phyloP scores from a whole-genome alignment of 2,329 filamentous ascomycete genomes.

The Myriangium duriaei region DNA sequence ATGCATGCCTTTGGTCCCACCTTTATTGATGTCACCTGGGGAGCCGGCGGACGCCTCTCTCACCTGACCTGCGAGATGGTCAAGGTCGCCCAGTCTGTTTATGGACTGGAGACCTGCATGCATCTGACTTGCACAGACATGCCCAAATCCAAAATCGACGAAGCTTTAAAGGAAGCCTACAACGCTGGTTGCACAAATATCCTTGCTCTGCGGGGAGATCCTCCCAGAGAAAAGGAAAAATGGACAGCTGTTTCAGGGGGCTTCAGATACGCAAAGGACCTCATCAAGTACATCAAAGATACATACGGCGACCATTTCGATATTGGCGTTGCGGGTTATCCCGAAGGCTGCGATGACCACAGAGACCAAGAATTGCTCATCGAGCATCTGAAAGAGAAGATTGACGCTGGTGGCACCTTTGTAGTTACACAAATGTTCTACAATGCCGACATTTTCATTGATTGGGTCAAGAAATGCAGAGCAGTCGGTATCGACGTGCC shows the following conservation, averaged over 20 bases:
- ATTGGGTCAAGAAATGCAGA: constrained; percentile 78
- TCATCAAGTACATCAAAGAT: constrained; percentile 71
- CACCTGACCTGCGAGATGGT: constrained; percentile 97
- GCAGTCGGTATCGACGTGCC: constrained; percentile 72
- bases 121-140: constrained; percentile 98
- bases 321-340: constrained; percentile 93
- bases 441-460: constrained; percentile 86
- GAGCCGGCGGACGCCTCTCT: constrained; percentile 80
- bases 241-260: constrained; percentile 81
- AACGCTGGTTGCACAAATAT: constrained; percentile 97
- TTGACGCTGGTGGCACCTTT: constrained; percentile 85
- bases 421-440: constrained; percentile 99
- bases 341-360: constrained; percentile 90
- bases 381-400: constrained; percentile 91
- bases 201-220: constrained; percentile 81
- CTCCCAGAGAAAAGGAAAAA: constrained; percentile 82
- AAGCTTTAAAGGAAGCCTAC: constrained; percentile 77
- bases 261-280: constrained; percentile 84
- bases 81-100: constrained; percentile 83
- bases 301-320: constrained; percentile 85
- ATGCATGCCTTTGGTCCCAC: constrained; percentile 91
- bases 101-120: constrained; percentile 97
- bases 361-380: constrained; percentile 73
- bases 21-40: constrained; percentile 98
- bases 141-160: constrained; percentile 82